Conservation (phyloP, 148 eudicot genomes). For the Agrostemma githago region DNA sequence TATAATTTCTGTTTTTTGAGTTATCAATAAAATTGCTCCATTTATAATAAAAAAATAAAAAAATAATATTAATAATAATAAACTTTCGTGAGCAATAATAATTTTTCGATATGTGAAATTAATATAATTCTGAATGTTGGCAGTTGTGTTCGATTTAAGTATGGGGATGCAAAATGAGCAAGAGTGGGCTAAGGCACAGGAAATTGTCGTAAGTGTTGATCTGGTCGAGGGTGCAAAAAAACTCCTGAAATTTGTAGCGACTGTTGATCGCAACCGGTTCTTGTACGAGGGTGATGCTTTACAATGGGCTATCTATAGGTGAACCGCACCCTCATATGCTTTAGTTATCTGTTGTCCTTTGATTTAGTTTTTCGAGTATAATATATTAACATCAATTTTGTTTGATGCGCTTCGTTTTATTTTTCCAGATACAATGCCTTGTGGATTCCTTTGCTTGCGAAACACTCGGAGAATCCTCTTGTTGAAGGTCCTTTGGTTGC, state of each 20-base stretch:
- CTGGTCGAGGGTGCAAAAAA: slow-evolving; percentile 61
- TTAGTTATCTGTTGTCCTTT: no score
- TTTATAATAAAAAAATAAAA: no score
- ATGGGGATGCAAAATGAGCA: slow-evolving; percentile 34
- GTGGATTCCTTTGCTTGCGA: slow-evolving; percentile 92
- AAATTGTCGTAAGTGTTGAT: slow-evolving; percentile 45
- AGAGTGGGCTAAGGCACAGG: slow-evolving; percentile 87
- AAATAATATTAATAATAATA: no score
- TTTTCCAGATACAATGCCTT: slow-evolving; percentile 27
- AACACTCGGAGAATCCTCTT: slow-evolving; percentile 40
- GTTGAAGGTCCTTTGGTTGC: slow-evolving; percentile 63
- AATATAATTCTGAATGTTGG: no score
- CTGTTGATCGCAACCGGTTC: slow-evolving; percentile 67
- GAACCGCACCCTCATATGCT: neutral
- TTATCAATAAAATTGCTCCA: no score
- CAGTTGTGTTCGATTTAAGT: neutral
- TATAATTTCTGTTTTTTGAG: no score
- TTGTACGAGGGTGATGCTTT: slow-evolving; percentile 57
- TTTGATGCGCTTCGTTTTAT: neutral
- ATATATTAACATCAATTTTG: no score
- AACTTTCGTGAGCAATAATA: no score
- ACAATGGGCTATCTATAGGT: slow-evolving; percentile 69
- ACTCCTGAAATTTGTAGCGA: slow-evolving; percentile 71
- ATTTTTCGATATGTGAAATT: no score
- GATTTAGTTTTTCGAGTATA: no score